These are phyloP conservation scores for Suillus weaverae DNA, from an alignment of 768 basidiomycete genomes.

Conservation along the genomic window DNA sequence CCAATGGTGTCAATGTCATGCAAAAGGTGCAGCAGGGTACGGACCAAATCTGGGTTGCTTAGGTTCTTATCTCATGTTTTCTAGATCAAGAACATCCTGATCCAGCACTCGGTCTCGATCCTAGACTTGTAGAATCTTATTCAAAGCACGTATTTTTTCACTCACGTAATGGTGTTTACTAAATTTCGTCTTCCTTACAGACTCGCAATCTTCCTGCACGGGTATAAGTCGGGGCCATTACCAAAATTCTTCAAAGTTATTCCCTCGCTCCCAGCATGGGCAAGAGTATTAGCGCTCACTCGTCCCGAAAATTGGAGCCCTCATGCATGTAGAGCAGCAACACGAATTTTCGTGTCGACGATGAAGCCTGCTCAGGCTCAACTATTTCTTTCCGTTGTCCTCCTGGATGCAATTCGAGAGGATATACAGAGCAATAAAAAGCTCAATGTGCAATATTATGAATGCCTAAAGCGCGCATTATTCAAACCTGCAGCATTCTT, in stretches of 20 bases:
- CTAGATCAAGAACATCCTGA: slow-evolving; percentile 60
- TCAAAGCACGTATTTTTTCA: slow-evolving; percentile 67
- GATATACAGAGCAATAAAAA: slow-evolving; percentile 88
- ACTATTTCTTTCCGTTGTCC: slow-evolving; percentile 86
- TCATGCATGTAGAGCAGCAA: slow-evolving; percentile 92
- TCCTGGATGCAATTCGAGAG: slow-evolving; percentile 86
- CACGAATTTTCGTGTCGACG: slow-evolving; percentile 92
- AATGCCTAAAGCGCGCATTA: slow-evolving; percentile 85
- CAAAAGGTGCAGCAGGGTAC: slow-evolving; percentile 63
- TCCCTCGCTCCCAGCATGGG: slow-evolving; percentile 94
- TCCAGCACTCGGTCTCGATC: slow-evolving; percentile 86
- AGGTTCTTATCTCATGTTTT: slow-evolving; percentile 11
- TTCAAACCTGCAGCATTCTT: slow-evolving; percentile 99
- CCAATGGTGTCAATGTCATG: slow-evolving; percentile 53
- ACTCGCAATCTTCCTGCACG: slow-evolving; percentile 79
- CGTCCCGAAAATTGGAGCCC: slow-evolving; percentile 93
- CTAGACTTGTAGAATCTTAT: slow-evolving; percentile 90
- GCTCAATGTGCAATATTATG: slow-evolving; percentile 90
- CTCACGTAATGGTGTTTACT: background rate
- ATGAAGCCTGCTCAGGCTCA: slow-evolving; percentile 96
- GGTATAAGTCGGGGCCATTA: slow-evolving; percentile 91
- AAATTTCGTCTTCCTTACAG: slow-evolving; percentile 40
- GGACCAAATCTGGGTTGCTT: background rate
- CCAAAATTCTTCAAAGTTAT: slow-evolving; percentile 99
- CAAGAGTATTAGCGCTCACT: slow-evolving; percentile 90